Base-by-base conservation (phyloP, 164 flowering plant genomes). In the Aristolochia contorta region DNA sequence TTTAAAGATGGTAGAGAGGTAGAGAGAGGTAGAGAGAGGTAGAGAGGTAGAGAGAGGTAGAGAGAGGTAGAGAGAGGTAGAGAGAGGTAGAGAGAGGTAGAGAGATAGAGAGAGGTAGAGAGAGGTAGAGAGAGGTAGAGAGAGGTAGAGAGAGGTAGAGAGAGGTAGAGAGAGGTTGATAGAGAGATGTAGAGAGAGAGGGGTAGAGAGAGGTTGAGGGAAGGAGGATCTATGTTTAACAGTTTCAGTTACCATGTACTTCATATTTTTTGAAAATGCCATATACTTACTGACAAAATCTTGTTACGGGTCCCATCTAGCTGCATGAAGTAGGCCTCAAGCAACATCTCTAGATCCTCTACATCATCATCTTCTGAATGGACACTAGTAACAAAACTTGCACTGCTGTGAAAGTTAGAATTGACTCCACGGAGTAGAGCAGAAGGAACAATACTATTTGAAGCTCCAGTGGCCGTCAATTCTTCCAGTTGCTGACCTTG, bases 281-380 rank as follows among this genome's bases (percentile, higher is more conserved):
- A 37, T 37, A 37, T 37, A 78, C 93, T 89, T 59, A 93, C 97
- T 50, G 96, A 87, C 47, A 90, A 68, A 58, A 93, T 86, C 72
- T 86, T 93, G 81, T 93, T 90, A 6, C 91, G 90, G 56, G 87
- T 90, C 20, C 96, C 94, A 72, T 93, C 96, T 61, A 93, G 69
- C 78, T 93, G 96, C 98, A 90, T 88, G 71, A 93, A 93, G 69
- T 93, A 93, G 32, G 97, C 97, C 73, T 93, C 96, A 24, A 93
- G 90, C 77, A 93, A 77, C 97, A 93, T 93, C 69, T 93, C 99
- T 66, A 93, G 69, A 70, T 90, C 99, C 73, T 93, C 99, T 60
- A 93, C 95, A 75, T 93, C 96, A 63, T 79, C 59, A 61, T 81
- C 87, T 71, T 85, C 83, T 19, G 65, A 46, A 60, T 60, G 62